Evolutionary conservation across 768 basidiomycete genomes (phyloP), one percentile per base, ranked within the genome.

Genomic region (Naganishia antarctica): DNA sequence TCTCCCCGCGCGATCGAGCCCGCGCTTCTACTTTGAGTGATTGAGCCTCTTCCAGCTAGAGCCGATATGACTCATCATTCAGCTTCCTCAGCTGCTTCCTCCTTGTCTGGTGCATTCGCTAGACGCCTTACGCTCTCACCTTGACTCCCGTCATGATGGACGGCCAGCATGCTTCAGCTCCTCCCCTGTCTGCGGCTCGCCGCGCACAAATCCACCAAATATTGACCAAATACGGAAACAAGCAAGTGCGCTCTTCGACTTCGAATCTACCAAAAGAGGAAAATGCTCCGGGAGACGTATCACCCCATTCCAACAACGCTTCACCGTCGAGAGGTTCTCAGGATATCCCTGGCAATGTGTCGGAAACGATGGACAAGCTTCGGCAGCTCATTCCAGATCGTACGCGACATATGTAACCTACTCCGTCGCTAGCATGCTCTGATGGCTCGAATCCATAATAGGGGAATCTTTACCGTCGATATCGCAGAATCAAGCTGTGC

Each of bases 401-500:
- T 57, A 40, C 32, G 53, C 26, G 23, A 29, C 8, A 23, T 53
- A 11, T 57, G 53, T 57, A 57, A 41, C 32, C n/a, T 40, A 16
- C n/a, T 21, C 6, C n/a, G 43, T 16, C 37, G 9, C 29, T n/a
- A 51, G 31, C 23, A 3, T 13, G n/a, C 32, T 8, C 21, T 51
- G 31, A 34, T 51, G 23, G 13, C 31, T 8, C n/a, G n/a, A n/a
- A n/a, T 34, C 31, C 50, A 34, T 51, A n/a, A 16, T n/a, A 57
- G 53, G 53, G 26, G 53, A 57, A 6, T 23, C 53, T 9, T 25
- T 57, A 13, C 21, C 32, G 6, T 57, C 34, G 31, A 57, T 57
- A 41, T 32, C 53, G 0, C 46, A 50, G 34, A 16, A 32, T 2
- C 61, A 49, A 13, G n/a, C 46, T 18, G 45, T 32, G 18, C 82